Evolutionary conservation across 768 basidiomycete genomes (phyloP), one percentile per base, ranked within the genome.

Genomic region (Leccinellum albellum): DNA sequence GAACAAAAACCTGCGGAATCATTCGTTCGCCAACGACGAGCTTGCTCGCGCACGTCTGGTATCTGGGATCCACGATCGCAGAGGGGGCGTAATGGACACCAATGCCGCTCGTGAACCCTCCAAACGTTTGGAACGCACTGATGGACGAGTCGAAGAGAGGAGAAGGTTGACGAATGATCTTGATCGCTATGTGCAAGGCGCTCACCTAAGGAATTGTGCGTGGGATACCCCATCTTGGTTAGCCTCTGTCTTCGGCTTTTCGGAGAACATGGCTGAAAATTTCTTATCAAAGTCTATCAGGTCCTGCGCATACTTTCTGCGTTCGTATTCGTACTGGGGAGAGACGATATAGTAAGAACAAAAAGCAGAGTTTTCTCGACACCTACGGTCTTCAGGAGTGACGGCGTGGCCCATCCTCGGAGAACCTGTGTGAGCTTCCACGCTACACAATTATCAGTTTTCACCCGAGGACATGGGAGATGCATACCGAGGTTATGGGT

Each of bases 281-380:
- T 84, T 68, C 61, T 81, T 81, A 70, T 89, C 88, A 61, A 86
- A 88, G 50, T 78, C 62, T 58, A 89, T 89, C 54, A 90, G 76
- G 57, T 87, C 85, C 67, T 84, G 78, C 0, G 88, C 87, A 57
- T 79, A 86, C 59, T 79, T 81, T 50, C 81, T 76, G 24, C 89
- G 76, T 64, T 91, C 89, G 23, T 72, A 58, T 66, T 88, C 84
- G 62, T 88, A 88, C 86, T 87, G 48, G 23, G 29, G 17, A 17
- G 23, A 33, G 20, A 45, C 3, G 13, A 24, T 32, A 20, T 54
- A 17, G 8, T 40, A 54, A 23, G 4, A 21, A 51, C 35, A n/a
- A 20, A 50, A 40, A 14, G 12, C 28, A 8, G 13, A 24, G 10
- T 52, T 7, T 9, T 20, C 7, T 13, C 12, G 20, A 35, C 8